Conservation (phyloP, 441 rosid species). For the Arabidopsis lyrata region DNA sequence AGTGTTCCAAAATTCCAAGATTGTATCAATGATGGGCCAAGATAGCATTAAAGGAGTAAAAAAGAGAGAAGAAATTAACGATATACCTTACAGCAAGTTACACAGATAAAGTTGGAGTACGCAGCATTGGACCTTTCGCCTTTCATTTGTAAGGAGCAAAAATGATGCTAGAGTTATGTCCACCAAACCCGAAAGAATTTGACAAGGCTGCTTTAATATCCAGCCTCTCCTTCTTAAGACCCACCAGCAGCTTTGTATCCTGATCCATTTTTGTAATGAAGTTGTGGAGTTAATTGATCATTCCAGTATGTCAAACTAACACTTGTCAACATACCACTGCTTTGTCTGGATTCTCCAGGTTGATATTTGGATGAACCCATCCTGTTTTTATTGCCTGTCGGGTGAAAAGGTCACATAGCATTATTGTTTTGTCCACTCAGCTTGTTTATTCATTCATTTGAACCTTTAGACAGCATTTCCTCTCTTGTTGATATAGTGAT, state of each 20-base stretch:
- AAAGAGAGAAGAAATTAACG: neutral
- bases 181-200: conserved; percentile 96
- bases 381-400: conserved; percentile 92
- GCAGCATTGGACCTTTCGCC: conserved; percentile 15
- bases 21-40: neutral
- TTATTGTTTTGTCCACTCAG: neutral
- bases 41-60: neutral
- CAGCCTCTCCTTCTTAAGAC: conserved; percentile 84
- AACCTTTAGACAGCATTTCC: neutral
- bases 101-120: conserved; percentile 37
- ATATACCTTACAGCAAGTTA: conserved; percentile 45
- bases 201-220: conserved; percentile 87
- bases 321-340: conserved; percentile 69
- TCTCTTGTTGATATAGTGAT: conserved; percentile 1
- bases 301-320: neutral
- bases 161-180: conserved; percentile 94
- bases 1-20: too few species aligned
- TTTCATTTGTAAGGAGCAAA: conserved; percentile 86
- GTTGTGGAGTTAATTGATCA: neutral
- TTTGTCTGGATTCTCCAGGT: conserved; percentile 83
- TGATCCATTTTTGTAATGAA: conserved; percentile 42
- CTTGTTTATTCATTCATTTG: neutral
- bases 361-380: conserved; percentile 98
- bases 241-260: conserved; percentile 81
- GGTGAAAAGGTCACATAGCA: conserved; percentile 1